These are phyloP conservation scores for Candida chilensis DNA, from an alignment of 805 yeast species.

Conservation along the genomic window DNA sequence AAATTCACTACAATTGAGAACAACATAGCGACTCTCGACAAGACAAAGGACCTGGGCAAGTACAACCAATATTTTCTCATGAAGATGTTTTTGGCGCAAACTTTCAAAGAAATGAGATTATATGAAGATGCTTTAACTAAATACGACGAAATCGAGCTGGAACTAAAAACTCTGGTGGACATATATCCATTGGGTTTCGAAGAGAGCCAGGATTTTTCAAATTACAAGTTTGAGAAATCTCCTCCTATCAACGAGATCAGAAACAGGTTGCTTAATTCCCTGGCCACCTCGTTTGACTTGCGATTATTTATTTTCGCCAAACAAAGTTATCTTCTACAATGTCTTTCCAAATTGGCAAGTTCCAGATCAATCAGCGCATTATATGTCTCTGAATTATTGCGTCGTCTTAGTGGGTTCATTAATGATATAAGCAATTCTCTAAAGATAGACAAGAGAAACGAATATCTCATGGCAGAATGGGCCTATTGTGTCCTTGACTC, in stretches of 20 bases:
- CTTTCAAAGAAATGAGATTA: constrained; percentile 46
- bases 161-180: too few species aligned
- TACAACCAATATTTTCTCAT: constrained; percentile 22
- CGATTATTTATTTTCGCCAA: constrained; percentile 23
- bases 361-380: constrained; percentile 31
- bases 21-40: background rate
- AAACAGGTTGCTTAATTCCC: too few species aligned
- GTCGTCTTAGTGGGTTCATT: constrained; percentile 26
- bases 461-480: constrained; percentile 23
- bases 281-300: constrained; percentile 10
- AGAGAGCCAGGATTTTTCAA: too few species aligned
- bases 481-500: constrained; percentile 28
- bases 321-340: constrained; percentile 22
- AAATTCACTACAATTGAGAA: background rate
- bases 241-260: too few species aligned
- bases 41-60: background rate
- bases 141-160: constrained; percentile 34
- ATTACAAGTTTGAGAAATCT: too few species aligned
- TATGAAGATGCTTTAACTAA: constrained; percentile 50
- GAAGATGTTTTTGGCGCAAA: constrained; percentile 41
- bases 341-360: constrained; percentile 21
- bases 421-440: constrained; percentile 21
- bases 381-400: constrained; percentile 27
- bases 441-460: constrained; percentile 7
- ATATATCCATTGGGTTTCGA: too few species aligned